Percentiles rank a stretch among this genome's conserved stretches.
phyloP scores from a whole-genome alignment of 2,329 filamentous ascomycete genomes.

The Hortaea sp. region DNA sequence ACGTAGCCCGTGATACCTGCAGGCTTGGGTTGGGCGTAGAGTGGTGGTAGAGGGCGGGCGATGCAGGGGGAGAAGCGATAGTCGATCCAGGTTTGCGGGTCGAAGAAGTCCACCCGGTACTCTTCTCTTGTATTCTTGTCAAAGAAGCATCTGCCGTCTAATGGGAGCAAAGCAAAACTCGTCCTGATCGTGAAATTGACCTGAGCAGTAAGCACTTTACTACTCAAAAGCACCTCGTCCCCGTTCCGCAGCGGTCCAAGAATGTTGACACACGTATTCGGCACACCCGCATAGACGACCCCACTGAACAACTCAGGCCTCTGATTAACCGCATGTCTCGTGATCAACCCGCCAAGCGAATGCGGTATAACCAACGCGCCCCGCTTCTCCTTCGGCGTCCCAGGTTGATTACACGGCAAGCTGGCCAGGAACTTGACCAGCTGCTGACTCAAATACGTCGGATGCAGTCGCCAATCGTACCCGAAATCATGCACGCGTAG shows the following conservation, averaged over 20 bases:
- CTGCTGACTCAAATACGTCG: conserved; percentile 60
- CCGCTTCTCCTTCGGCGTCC: conserved; percentile 40
- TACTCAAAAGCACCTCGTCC: conserved; percentile 84
- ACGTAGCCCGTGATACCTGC: conserved; percentile 36
- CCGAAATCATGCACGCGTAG: conserved; percentile 82
- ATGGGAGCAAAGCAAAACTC: conserved; percentile 72
- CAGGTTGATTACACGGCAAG: conserved; percentile 62
- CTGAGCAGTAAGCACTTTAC: conserved; percentile 79
- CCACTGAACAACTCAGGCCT: conserved; percentile 77
- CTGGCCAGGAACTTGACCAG: conserved; percentile 64
- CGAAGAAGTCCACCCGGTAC: conserved; percentile 76
- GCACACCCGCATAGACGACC: conserved; percentile 75
- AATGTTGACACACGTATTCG: conserved; percentile 82
- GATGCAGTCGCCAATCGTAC: conserved; percentile 89
- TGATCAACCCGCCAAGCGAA: conserved; percentile 78
- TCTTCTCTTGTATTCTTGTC: conserved; percentile 71
- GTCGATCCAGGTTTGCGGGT: conserved; percentile 68
- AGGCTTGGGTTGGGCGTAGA: conserved; percentile 22
- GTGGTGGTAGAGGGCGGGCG: conserved; percentile 52
- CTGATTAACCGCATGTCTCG: conserved; percentile 76
- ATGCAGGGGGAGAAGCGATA: conserved; percentile 71
- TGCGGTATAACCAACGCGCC: conserved; percentile 80
- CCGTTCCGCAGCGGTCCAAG: conserved; percentile 81
- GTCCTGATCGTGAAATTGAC: conserved; percentile 89
- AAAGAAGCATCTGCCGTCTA: conserved; percentile 80